Conservation (phyloP, 2,329 filamentous ascomycete species). For the Calonectria pteridis region DNA sequence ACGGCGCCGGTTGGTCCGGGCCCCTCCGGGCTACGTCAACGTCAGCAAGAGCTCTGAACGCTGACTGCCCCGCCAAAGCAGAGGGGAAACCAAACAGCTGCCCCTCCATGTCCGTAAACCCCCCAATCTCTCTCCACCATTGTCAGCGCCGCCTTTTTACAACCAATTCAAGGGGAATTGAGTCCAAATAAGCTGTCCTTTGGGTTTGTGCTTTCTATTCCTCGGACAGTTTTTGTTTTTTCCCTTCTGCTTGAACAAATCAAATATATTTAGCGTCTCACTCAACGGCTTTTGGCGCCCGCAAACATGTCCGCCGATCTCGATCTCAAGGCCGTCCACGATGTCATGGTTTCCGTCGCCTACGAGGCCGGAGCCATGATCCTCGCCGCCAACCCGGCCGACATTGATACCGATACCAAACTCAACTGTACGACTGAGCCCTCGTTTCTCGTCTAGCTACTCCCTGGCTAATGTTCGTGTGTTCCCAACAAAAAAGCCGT, state of each 20-base stretch:
- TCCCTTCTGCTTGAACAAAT: background rate
- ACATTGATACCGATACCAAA: conserved; percentile 70
- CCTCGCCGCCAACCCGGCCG: conserved; percentile 69
- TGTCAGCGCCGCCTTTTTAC: background rate
- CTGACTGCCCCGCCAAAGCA: conserved; percentile 35
- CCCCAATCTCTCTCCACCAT: conserved; percentile 28
- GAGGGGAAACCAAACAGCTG: conserved; percentile 12
- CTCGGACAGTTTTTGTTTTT: background rate
- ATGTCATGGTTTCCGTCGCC: conserved; percentile 70
- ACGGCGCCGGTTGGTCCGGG: conserved; percentile 22
- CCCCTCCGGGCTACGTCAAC: conserved; percentile 26
- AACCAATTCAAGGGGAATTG: background rate
- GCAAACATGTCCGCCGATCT: conserved; percentile 63
- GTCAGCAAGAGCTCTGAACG: background rate
- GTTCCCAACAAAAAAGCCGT: conserved; percentile 60
- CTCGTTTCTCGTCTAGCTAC: background rate
- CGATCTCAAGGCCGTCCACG: conserved; percentile 72
- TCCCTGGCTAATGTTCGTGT: conserved; percentile 9
- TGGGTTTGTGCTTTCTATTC: background rate
- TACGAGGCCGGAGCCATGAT: conserved; percentile 76
- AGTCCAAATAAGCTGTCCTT: background rate
- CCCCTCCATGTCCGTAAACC: conserved; percentile 38
- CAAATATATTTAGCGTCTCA: background rate
- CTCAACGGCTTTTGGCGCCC: background rate
- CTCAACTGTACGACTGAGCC: conserved; percentile 69